These are phyloP conservation scores for Polysphondylium violaceum DNA, from an alignment of 78 protist species.

Conservation along the genomic window DNA sequence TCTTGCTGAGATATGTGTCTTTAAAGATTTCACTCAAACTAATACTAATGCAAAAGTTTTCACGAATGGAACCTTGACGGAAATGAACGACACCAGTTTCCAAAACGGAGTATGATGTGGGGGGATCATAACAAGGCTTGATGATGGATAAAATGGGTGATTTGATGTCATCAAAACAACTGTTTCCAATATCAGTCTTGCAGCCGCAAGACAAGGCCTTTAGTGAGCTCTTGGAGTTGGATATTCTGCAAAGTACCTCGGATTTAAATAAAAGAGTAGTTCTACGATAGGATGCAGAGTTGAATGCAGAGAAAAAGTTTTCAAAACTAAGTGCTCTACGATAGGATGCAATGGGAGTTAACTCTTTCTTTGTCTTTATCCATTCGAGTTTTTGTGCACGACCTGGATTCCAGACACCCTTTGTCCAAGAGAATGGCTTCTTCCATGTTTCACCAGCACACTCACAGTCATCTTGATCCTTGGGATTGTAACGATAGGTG, in stretches of 20 bases:
- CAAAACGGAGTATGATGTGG: neutral
- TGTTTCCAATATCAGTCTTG: neutral
- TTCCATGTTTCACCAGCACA: constrained; percentile 25
- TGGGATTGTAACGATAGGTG: constrained; percentile 34
- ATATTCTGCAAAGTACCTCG: constrained; percentile 27
- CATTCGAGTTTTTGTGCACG: constrained; percentile 5
- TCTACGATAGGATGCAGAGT: neutral
- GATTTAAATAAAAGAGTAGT: neutral
- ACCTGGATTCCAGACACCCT: constrained; percentile 10
- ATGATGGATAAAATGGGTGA: constrained; percentile 1
- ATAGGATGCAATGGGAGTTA: neutral
- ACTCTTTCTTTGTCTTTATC: neutral
- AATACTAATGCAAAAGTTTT: constrained; percentile 8
- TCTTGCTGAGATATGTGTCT: constrained; percentile 15
- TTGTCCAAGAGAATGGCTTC: constrained; percentile 19
- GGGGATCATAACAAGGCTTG: constrained; percentile 31
- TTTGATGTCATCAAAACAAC: neutral
- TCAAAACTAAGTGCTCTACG: neutral
- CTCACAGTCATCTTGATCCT: neutral
- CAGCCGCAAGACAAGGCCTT: constrained; percentile 33
- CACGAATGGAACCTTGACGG: neutral
- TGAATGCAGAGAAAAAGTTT: neutral
- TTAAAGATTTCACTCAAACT: constrained; percentile 13
- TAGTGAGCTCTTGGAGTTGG: constrained; percentile 15
- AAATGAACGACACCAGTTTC: neutral